A percentile compares a stretch with the other conserved stretches of the same genome.
phyloP scores from a whole-genome alignment of 2,329 filamentous ascomycete species.

The Alternaria arbusti region DNA sequence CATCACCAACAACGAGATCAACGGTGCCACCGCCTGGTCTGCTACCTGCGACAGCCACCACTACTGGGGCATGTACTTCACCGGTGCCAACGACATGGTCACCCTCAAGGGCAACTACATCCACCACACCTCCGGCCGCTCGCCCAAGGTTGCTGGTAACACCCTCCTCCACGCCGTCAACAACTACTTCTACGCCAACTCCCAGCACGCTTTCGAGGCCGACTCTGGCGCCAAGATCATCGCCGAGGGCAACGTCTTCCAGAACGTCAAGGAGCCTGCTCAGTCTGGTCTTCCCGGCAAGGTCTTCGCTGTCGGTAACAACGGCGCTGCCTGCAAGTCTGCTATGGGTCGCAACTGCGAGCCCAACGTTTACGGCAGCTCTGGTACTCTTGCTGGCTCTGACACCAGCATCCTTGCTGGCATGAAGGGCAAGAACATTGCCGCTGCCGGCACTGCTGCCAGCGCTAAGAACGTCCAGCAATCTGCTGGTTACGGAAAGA shows the following conservation, averaged over 20 bases:
- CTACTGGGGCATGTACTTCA: slow-evolving; percentile 66
- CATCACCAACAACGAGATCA: slow-evolving; percentile 66
- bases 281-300: slow-evolving; percentile 52
- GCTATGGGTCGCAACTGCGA: slow-evolving; percentile 59
- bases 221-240: slow-evolving; percentile 52
- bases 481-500: slow-evolving; percentile 30
- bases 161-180: slow-evolving; percentile 67
- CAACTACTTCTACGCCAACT: slow-evolving; percentile 66
- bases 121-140: slow-evolving; percentile 63
- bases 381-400: slow-evolving; percentile 33
- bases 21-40: slow-evolving; percentile 62
- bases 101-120: slow-evolving; percentile 68
- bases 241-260: slow-evolving; percentile 65
- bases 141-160: slow-evolving; percentile 62
- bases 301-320: slow-evolving; percentile 48
- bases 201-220: slow-evolving; percentile 64
- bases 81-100: slow-evolving; percentile 62
- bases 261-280: slow-evolving; percentile 56
- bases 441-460: slow-evolving; percentile 46
- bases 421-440: slow-evolving; percentile 62
- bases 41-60: slow-evolving; percentile 65
- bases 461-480: slow-evolving; percentile 27
- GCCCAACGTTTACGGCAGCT: slow-evolving; percentile 52
- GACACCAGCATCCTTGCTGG: slow-evolving; percentile 58
- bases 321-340: slow-evolving; percentile 52